phyloP scores from a whole-genome alignment of 2,329 filamentous ascomycete species.

The Sphaerulina populicola region DNA sequence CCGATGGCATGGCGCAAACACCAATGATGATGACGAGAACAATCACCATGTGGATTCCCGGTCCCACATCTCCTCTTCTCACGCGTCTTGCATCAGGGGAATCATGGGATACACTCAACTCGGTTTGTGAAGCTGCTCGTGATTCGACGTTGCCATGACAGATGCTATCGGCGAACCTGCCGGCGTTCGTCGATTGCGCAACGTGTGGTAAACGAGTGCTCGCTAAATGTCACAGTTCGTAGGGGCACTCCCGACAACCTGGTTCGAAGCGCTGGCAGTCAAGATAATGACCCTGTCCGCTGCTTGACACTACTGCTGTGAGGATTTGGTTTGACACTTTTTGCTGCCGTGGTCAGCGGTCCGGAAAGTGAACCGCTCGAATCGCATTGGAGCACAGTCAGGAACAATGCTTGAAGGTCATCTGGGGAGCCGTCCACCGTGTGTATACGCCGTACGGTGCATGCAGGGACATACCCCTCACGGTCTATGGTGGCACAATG shows the following conservation, averaged over 20 bases:
- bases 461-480: slow-evolving; percentile 15
- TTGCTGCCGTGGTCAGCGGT: slow-evolving; percentile 15
- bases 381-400: slow-evolving; percentile 7
- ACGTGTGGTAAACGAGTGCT: slow-evolving; percentile 5
- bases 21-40: no score
- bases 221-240: slow-evolving; percentile 6
- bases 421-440: slow-evolving; percentile 15
- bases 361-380: slow-evolving; percentile 12
- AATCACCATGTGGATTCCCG: no score
- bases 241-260: slow-evolving; percentile 16
- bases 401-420: slow-evolving; percentile 5
- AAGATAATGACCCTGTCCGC: slow-evolving; percentile 6
- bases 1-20: no score
- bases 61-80: neutral
- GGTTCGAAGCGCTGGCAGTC: slow-evolving; percentile 14
- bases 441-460: slow-evolving; percentile 17
- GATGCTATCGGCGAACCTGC: slow-evolving; percentile 8
- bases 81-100: neutral
- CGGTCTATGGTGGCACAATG: slow-evolving; percentile 17
- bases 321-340: slow-evolving; percentile 1
- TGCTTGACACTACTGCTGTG: slow-evolving; percentile 2
- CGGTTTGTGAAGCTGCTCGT: slow-evolving; percentile 17
- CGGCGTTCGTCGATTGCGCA: slow-evolving; percentile 6
- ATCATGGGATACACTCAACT: neutral
- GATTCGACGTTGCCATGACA: slow-evolving; percentile 16